Evolutionary conservation across 78 protist species (phyloP).

Genomic region (Mastigamoeba balamuthi): DNA sequence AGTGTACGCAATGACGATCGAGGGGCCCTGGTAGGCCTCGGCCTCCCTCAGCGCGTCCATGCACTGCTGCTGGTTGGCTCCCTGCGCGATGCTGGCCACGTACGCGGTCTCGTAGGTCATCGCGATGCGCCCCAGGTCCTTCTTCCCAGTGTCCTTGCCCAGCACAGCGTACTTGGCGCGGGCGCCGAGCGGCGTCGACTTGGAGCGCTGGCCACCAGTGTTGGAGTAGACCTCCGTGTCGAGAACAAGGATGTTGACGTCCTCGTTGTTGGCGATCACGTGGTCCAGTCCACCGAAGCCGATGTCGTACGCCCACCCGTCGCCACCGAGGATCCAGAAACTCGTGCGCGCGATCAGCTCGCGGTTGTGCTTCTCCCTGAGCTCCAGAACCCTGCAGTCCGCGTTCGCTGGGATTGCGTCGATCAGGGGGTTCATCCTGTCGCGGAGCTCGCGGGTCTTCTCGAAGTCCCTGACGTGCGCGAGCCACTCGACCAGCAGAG

Average conservation of each 20-base stretch:
- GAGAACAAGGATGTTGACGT: constrained; percentile 51
- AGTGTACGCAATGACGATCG: constrained; percentile 38
- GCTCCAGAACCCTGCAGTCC: neutral
- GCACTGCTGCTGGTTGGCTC: constrained; percentile 13
- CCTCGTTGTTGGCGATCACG: constrained; percentile 33
- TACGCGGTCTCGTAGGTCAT: constrained; percentile 45
- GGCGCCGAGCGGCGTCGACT: constrained; percentile 44
- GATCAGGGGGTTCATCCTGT: neutral
- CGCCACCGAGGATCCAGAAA: constrained; percentile 60
- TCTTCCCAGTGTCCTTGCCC: constrained; percentile 34
- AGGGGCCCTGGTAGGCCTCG: constrained; percentile 34
- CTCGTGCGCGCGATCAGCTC: constrained; percentile 4
- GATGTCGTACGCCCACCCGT: constrained; percentile 75
- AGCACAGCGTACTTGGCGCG: constrained; percentile 39
- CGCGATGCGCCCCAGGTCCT: constrained; percentile 50
- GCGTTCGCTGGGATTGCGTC: neutral
- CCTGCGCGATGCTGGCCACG: constrained; percentile 46
- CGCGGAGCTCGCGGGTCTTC: neutral
- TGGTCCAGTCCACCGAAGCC: constrained; percentile 75
- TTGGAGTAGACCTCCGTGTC: constrained; percentile 74
- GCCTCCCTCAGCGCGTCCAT: constrained; percentile 11
- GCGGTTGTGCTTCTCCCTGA: neutral
- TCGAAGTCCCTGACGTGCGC: neutral
- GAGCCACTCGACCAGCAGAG: neutral
- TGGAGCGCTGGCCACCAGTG: constrained; percentile 66